phyloP scores from a whole-genome alignment of 1,284 basidiomycete species.

The Ustilago shanxiensis region DNA sequence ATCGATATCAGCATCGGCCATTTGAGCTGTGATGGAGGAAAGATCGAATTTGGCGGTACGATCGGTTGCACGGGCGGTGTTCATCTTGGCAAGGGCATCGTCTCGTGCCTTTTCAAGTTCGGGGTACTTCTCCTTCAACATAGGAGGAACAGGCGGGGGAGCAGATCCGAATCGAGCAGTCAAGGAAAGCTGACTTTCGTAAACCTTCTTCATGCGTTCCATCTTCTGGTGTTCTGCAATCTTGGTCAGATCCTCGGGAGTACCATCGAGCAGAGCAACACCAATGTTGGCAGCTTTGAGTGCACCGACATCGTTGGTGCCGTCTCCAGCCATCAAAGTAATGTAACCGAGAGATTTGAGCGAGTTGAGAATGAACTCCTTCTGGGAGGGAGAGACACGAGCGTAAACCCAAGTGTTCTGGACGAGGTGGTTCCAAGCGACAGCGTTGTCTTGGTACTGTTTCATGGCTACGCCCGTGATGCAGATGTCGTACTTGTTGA shows the following conservation, averaged over 20 bases:
- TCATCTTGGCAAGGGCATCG: constrained; percentile 61
- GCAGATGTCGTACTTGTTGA: constrained; percentile 69
- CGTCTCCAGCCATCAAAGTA: constrained; percentile 69
- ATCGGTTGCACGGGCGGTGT: constrained; percentile 52
- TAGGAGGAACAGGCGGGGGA: constrained; percentile 65
- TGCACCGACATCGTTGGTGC: constrained; percentile 69
- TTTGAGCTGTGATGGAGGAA: constrained; percentile 59
- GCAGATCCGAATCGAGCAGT: constrained; percentile 61
- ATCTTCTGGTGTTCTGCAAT: constrained; percentile 68
- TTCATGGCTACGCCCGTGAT: constrained; percentile 68
- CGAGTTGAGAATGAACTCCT: constrained; percentile 68
- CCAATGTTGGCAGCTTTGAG: constrained; percentile 70
- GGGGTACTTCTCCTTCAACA: constrained; percentile 62
- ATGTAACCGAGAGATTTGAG: constrained; percentile 67
- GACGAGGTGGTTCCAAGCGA: constrained; percentile 61
- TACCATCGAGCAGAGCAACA: constrained; percentile 67
- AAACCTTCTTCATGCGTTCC: constrained; percentile 69
- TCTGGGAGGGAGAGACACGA: constrained; percentile 68
- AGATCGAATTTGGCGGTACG: constrained; percentile 66
- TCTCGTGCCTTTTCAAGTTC: constrained; percentile 67
- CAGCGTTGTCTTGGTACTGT: constrained; percentile 58
- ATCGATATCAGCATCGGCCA: constrained; percentile 66
- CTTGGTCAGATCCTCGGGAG: constrained; percentile 66
- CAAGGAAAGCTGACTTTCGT: constrained; percentile 66
- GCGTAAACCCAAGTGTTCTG: constrained; percentile 69